phyloP scores from a whole-genome alignment of 345 rosid genomes.

The Corchorus olitorius region DNA sequence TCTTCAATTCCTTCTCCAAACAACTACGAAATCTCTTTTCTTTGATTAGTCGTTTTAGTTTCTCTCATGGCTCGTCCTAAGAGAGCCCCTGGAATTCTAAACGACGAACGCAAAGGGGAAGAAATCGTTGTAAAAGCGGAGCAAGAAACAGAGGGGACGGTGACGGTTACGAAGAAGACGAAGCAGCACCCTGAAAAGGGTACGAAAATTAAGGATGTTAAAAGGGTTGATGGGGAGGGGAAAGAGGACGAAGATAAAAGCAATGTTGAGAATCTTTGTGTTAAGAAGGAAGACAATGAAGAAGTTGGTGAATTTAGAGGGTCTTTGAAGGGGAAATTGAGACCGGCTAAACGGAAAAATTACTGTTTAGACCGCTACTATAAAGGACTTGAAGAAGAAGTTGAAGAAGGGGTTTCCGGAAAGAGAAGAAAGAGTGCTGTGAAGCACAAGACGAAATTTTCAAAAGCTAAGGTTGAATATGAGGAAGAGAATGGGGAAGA shows the following conservation, averaged over 20 bases:
- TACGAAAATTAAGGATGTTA: neutral
- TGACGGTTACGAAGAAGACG: neutral
- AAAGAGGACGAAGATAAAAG: neutral
- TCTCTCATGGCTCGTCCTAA: neutral
- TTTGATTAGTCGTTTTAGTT: neutral
- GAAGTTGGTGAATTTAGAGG: too few species aligned
- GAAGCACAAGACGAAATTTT: neutral
- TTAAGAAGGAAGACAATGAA: neutral
- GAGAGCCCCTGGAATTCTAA: neutral
- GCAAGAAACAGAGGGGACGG: neutral
- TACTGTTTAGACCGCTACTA: neutral
- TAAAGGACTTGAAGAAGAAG: neutral
- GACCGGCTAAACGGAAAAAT: neutral
- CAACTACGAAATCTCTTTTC: neutral
- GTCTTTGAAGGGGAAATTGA: neutral
- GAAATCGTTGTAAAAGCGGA: neutral
- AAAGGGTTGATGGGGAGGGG: neutral
- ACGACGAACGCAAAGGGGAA: neutral
- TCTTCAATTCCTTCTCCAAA: neutral
- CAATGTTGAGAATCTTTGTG: neutral
- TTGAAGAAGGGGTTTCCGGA: neutral
- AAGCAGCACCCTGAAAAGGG: neutral
- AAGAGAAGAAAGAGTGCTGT: neutral
- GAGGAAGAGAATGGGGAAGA: neutral
- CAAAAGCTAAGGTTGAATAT: neutral